phyloP scores from a whole-genome alignment of 2,329 filamentous ascomycete genomes.

The Parastagonospora avenae region DNA sequence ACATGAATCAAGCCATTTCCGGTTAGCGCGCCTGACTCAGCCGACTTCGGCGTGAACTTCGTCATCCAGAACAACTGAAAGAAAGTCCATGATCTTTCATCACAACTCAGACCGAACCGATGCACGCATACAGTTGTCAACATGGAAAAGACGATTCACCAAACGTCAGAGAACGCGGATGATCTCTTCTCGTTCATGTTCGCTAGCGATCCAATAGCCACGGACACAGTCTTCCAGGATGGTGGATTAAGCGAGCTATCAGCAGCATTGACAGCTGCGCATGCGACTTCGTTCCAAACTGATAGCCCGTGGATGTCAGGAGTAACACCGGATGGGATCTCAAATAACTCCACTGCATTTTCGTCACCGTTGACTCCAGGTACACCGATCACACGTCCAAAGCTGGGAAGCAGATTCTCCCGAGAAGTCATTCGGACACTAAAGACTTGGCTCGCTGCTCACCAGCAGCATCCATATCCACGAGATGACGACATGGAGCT shows the following conservation, averaged over 20 bases:
- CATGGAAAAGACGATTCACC: neutral
- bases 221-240: neutral
- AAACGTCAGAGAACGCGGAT: neutral
- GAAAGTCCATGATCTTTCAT: neutral
- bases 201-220: neutral
- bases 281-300: conserved; percentile 1
- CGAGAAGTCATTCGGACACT: conserved; percentile 28
- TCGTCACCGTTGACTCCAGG: conserved; percentile 16
- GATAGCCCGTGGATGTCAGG: conserved; percentile 9
- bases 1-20: neutral
- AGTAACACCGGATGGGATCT: neutral
- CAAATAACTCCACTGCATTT: conserved; percentile 16
- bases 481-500: conserved; percentile 23
- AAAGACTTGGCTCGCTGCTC: conserved; percentile 30
- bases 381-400: conserved; percentile 12
- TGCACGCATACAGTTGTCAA: neutral
- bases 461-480: conserved; percentile 30
- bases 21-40: neutral
- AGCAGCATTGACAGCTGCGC: conserved; percentile 7
- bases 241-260: conserved; percentile 2
- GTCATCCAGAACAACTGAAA: neutral
- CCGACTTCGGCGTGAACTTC: neutral
- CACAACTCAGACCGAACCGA: neutral
- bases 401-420: conserved; percentile 30
- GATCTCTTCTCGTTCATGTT: neutral